These are phyloP conservation scores for Annulohypoxylon maeteangense DNA, from an alignment of 495 filamentous ascomycete species.

Conservation along the genomic window DNA sequence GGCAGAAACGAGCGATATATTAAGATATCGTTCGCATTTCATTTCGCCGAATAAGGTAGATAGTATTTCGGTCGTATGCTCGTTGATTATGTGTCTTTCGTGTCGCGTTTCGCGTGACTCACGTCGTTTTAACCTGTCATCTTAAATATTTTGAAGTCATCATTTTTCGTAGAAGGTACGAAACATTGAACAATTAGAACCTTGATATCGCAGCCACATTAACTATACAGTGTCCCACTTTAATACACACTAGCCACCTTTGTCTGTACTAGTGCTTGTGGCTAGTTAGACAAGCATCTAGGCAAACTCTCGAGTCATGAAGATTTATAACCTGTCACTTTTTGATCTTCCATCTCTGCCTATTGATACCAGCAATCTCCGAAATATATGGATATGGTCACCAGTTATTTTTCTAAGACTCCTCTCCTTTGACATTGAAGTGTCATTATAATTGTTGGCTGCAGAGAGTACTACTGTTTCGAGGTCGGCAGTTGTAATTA, in stretches of 20 bases:
- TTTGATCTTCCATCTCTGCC: no score
- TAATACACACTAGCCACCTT: not conserved
- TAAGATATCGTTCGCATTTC: slow-evolving; percentile 22
- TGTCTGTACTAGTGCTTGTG: not conserved
- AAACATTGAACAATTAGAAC: not conserved
- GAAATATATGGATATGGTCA: not conserved
- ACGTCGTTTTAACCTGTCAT: not conserved
- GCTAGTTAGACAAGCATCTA: not conserved
- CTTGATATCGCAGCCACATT: not conserved
- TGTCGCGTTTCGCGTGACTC: not conserved
- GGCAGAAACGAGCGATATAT: slow-evolving; percentile 30
- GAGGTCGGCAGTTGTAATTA: not conserved
- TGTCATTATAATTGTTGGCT: not conserved
- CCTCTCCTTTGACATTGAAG: not conserved
- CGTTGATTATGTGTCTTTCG: slow-evolving; percentile 5
- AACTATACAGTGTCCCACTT: not conserved
- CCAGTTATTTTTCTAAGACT: not conserved
- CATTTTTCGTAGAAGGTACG: not conserved
- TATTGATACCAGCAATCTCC: not conserved
- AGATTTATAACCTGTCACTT: no score
- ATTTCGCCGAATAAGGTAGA: slow-evolving; percentile 7
- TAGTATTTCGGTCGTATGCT: not conserved
- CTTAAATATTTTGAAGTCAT: not conserved
- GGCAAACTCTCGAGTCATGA: not conserved
- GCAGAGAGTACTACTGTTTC: no score